Conservation (phyloP, 2,329 filamentous ascomycete genomes). For the Byssochlamys sp. region DNA sequence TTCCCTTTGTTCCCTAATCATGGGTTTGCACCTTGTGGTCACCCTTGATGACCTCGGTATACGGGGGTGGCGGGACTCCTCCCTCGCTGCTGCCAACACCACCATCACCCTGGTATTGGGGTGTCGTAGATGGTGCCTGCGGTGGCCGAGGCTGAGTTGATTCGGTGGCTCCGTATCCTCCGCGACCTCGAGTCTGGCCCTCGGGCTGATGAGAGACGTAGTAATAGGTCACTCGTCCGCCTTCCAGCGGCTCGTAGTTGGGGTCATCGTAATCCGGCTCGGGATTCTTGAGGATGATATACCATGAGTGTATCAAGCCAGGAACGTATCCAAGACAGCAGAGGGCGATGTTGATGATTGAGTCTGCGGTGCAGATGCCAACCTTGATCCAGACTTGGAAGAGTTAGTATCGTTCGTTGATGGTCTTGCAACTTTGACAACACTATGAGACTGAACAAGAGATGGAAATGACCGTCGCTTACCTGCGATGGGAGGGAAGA, state of each 20-base stretch:
- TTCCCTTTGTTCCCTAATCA: conserved; percentile 33
- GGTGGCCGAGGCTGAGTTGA: conserved; percentile 14
- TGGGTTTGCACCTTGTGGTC: conserved; percentile 80
- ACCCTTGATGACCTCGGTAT: conserved; percentile 78
- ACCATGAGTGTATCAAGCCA: conserved; percentile 90
- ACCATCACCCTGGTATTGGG: conserved; percentile 5
- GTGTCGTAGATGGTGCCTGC: conserved; percentile 3
- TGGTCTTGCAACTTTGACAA: not conserved
- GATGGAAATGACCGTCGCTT: conserved; percentile 17
- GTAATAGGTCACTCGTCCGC: conserved; percentile 59
- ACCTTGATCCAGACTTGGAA: conserved; percentile 84
- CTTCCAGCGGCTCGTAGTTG: conserved; percentile 50
- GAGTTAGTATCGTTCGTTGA: conserved; percentile 20
- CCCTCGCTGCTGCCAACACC: conserved; percentile 24
- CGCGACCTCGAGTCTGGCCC: conserved; percentile 19
- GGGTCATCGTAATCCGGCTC: conserved; percentile 55
- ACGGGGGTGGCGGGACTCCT: conserved; percentile 61
- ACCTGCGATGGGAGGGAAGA: conserved; percentile 53
- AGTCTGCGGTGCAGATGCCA: conserved; percentile 85
- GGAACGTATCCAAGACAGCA: conserved; percentile 70
- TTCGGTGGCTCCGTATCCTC: conserved; percentile 33
- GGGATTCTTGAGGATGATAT: conserved; percentile 87
- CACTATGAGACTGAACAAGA: not conserved
- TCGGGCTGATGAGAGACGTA: conserved; percentile 51
- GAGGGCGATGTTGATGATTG: conserved; percentile 88